These are phyloP conservation scores for Apophysomyces variabilis DNA, from an alignment of 371 early-diverging fungal genomes.

Conservation along the genomic window DNA sequence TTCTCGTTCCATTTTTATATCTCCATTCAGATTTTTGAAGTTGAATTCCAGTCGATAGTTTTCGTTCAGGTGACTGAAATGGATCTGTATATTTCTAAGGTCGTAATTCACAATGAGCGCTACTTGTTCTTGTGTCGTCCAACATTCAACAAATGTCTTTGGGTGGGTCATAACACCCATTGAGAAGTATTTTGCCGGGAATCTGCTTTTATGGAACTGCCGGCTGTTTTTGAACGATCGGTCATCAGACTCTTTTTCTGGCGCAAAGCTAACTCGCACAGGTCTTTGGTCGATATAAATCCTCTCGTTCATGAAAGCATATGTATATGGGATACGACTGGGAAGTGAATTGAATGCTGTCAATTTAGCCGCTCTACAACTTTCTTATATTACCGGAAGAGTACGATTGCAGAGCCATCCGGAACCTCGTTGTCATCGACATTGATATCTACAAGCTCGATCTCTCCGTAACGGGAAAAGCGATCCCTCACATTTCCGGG, in stretches of 20 bases:
- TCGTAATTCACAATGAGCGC: constrained; percentile 29
- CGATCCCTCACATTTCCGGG: constrained; percentile 20
- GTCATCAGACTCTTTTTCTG: background rate
- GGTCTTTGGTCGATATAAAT: constrained; percentile 18
- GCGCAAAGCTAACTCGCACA: constrained; percentile 18
- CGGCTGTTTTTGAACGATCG: constrained; percentile 3
- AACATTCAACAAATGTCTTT: constrained; percentile 25
- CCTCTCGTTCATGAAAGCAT: constrained; percentile 14
- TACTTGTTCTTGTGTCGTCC: constrained; percentile 15
- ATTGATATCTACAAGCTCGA: constrained; percentile 22
- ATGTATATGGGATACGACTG: constrained; percentile 13
- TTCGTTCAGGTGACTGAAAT: constrained; percentile 30
- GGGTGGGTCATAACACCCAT: constrained; percentile 22
- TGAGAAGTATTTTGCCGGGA: constrained; percentile 6
- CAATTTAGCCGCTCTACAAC: background rate
- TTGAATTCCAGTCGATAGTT: constrained; percentile 35
- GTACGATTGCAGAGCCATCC: constrained; percentile 22
- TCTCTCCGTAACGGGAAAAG: constrained; percentile 24
- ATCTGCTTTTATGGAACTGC: background rate
- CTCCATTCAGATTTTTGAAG: constrained; percentile 35
- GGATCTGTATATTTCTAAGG: constrained; percentile 24
- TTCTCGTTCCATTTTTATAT: constrained; percentile 32
- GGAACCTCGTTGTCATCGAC: constrained; percentile 21
- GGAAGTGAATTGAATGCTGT: no score
- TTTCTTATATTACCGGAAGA: constrained; percentile 21